Conservation (phyloP, 352 stramenopile genomes). For the Peronospora belbahrii region DNA sequence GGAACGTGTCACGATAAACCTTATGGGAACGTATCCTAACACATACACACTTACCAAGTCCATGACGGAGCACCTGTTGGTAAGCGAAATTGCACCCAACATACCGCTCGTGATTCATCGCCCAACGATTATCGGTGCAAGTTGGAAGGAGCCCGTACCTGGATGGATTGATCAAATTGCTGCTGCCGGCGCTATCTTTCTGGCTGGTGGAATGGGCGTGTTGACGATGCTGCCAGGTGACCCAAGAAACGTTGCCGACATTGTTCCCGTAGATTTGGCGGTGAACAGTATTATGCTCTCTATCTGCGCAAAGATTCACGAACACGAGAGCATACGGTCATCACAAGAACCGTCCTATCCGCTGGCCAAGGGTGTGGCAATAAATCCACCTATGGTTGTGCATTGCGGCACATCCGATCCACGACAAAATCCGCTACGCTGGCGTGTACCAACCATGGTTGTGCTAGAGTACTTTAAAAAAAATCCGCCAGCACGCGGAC, state of each 20-base stretch:
- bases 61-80: slow-evolving; percentile 75
- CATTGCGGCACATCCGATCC: slow-evolving; percentile 73
- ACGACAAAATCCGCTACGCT: slow-evolving; percentile 70
- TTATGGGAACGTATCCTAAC: slow-evolving; percentile 86
- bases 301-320: slow-evolving; percentile 34
- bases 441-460: slow-evolving; percentile 56
- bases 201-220: slow-evolving; percentile 65
- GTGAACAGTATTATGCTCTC: slow-evolving; percentile 72
- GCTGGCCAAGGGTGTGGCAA: slow-evolving; percentile 5
- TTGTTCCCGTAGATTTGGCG: slow-evolving; percentile 73
- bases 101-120: slow-evolving; percentile 74
- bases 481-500: slow-evolving; percentile 42
- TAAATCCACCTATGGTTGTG: slow-evolving; percentile 47
- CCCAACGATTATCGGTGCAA: slow-evolving; percentile 78
- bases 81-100: slow-evolving; percentile 31
- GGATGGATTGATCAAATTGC: slow-evolving; percentile 80
- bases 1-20: slow-evolving; percentile 57
- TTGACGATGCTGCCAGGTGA: slow-evolving; percentile 78
- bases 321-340: slow-evolving; percentile 7
- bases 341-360: slow-evolving; percentile 4
- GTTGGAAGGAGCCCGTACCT: slow-evolving; percentile 82
- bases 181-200: slow-evolving; percentile 70
- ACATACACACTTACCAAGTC: slow-evolving; percentile 87
- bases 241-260: slow-evolving; percentile 69
- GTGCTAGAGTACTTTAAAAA: slow-evolving; percentile 65